phyloP scores from a whole-genome alignment of 441 rosid genomes.

The Isatis lusitanica region DNA sequence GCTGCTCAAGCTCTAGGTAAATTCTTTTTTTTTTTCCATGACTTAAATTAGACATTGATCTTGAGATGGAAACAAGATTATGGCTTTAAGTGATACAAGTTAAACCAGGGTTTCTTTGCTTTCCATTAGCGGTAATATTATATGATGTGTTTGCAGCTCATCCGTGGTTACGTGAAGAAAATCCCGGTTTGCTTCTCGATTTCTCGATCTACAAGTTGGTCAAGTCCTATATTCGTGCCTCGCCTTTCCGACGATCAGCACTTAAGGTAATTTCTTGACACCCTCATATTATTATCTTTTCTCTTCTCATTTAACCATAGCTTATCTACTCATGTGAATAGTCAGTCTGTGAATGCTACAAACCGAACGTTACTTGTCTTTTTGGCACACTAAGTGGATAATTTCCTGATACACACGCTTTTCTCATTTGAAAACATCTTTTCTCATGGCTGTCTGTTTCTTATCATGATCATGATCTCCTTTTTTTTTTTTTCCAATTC shows the following conservation, averaged over 20 bases:
- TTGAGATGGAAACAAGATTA: constrained; percentile 19
- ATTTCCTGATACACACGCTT: neutral
- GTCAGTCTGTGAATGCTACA: neutral
- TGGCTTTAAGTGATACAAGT: neutral
- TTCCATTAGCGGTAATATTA: neutral
- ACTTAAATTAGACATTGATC: neutral
- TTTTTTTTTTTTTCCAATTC: neutral
- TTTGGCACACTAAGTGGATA: neutral
- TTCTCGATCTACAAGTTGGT: constrained; percentile 55
- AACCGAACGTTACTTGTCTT: neutral
- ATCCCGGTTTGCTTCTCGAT: constrained; percentile 49
- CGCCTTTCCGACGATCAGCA: constrained; percentile 57
- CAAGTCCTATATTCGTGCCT: constrained; percentile 49
- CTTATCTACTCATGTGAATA: neutral
- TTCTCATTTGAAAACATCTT: neutral
- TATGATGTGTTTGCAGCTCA: constrained; percentile 43
- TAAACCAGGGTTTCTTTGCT: neutral
- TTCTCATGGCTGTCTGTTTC: constrained; percentile 5
- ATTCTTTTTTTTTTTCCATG: neutral
- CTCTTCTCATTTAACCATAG: neutral
- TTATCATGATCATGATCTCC: constrained; percentile 19
- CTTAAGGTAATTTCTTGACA: constrained; percentile 45
- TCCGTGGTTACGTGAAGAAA: constrained; percentile 51
- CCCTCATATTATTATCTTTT: neutral
- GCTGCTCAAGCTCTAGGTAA: constrained; percentile 67